These are phyloP conservation scores for Coleophoma crateriformis DNA, from an alignment of 2,329 filamentous ascomycete genomes.

Conservation along the genomic window DNA sequence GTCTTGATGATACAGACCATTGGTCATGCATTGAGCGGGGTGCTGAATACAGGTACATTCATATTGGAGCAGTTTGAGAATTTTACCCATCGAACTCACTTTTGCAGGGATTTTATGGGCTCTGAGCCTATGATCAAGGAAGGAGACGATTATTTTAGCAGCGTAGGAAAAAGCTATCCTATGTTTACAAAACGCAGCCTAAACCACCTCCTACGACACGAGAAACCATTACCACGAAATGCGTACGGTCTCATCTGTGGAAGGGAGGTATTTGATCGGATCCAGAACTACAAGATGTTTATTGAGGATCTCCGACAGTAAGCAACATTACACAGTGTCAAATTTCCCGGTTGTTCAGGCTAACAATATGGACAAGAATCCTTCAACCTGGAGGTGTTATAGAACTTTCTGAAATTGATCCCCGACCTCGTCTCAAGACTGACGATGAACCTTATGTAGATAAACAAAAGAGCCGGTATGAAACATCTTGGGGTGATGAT, in stretches of 20 bases:
- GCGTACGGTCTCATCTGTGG: constrained; percentile 22
- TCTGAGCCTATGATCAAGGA: not conserved
- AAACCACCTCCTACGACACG: constrained; percentile 16
- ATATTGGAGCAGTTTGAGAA: no score
- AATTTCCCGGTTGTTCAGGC: not conserved
- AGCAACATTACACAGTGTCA: not conserved
- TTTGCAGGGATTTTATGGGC: constrained; percentile 19
- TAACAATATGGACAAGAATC: constrained; percentile 5
- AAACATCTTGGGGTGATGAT: constrained; percentile 19
- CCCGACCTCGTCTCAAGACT: constrained; percentile 14
- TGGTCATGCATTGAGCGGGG: constrained; percentile 17
- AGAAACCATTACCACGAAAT: constrained; percentile 18
- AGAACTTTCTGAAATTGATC: constrained; percentile 25
- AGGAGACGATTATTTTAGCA: constrained; percentile 17
- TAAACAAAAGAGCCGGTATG: constrained; percentile 12
- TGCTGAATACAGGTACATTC: no score
- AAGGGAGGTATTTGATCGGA: constrained; percentile 21
- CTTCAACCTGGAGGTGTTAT: constrained; percentile 24
- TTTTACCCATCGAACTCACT: not conserved
- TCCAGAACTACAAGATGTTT: constrained; percentile 22
- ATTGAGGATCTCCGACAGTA: constrained; percentile 23
- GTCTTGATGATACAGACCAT: constrained; percentile 22
- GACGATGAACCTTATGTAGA: not conserved
- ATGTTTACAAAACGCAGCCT: constrained; percentile 23
- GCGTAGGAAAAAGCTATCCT: constrained; percentile 12